Evolutionary conservation across 2,329 filamentous ascomycete genomes (phyloP), one percentile per base, ranked within the genome.

Genomic region (Sporothrix brasiliensis): DNA sequence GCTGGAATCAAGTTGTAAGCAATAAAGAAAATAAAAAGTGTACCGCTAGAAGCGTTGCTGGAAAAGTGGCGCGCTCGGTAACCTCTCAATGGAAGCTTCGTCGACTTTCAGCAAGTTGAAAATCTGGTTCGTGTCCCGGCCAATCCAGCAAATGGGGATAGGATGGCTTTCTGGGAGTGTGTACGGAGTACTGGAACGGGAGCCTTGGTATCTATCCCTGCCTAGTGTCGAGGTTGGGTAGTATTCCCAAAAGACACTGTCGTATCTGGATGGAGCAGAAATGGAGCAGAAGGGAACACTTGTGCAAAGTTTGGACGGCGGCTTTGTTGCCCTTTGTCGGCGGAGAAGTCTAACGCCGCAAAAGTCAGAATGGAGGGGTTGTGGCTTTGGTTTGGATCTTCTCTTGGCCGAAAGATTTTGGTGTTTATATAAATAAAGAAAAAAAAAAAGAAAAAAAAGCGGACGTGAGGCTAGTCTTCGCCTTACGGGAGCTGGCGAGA

Each of bases 401-500:
- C 10, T 16, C 27, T 56, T 56, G 39, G 66, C n/a, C 24, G 27
- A 21, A 9, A n/a, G 34, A 34, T 34, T 7, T 34, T 7, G 1
- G 1, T 24, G 24, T 27, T 13, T 10, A 24, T 21, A n/a, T n/a
- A n/a, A n/a, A n/a, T n/a, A n/a, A n/a, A n/a, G n/a, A n/a, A n/a
- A n/a, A n/a, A n/a, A n/a, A n/a, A n/a, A n/a, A n/a, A n/a, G 2
- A 24, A 30, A 49, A 54, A 34, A 49, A 39, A 68, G 41, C 11
- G 19, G 49, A 60, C 27, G 63, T 47, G 24, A 61, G 11, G 56
- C 54, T 65, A 66, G 50, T 44, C 27, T 52, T 60, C 19, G 54
- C 19, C 50, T 61, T 47, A 41, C 67, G 58, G 70, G 69, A 71
- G 60, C 41, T 65, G 58, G 60, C 58, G 60, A 69, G 70, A 71